These are phyloP conservation scores for Straminergon stramineum DNA, from an alignment of 225 moss, liverwort and hornwort genomes.

Conservation along the genomic window DNA sequence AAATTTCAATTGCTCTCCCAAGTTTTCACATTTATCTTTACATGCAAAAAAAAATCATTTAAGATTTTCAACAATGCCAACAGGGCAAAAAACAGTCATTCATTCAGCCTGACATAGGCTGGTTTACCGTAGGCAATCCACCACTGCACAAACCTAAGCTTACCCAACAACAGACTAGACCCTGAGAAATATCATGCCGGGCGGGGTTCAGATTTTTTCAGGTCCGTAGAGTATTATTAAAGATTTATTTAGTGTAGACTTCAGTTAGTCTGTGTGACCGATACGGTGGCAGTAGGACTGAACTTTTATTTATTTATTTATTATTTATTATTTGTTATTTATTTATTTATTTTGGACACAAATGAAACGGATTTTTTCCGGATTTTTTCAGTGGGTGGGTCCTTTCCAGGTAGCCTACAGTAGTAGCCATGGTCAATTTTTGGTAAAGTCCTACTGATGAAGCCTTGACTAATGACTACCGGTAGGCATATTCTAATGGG, in stretches of 20 bases:
- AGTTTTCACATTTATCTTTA: neutral
- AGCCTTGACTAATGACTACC: neutral
- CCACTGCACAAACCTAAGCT: neutral
- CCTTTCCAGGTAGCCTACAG: neutral
- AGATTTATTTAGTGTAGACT: neutral
- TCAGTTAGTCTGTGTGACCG: neutral
- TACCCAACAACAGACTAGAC: no score
- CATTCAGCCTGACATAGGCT: neutral
- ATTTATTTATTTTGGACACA: no score
- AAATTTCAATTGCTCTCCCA: neutral
- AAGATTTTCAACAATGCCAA: neutral
- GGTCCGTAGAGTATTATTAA: neutral
- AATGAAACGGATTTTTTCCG: no score
- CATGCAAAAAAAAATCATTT: fast-evolving
- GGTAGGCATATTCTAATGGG: neutral
- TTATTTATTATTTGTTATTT: no score
- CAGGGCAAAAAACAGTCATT: neutral
- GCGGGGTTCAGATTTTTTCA: neutral
- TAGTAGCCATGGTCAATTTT: neutral
- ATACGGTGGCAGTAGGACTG: no score
- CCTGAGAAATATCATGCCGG: neutral
- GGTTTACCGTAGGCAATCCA: neutral
- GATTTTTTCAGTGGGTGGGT: neutral
- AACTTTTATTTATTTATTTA: no score
- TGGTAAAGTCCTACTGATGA: neutral